phyloP scores from a whole-genome alignment of 768 basidiomycete species.

The Pluteus cervinus region DNA sequence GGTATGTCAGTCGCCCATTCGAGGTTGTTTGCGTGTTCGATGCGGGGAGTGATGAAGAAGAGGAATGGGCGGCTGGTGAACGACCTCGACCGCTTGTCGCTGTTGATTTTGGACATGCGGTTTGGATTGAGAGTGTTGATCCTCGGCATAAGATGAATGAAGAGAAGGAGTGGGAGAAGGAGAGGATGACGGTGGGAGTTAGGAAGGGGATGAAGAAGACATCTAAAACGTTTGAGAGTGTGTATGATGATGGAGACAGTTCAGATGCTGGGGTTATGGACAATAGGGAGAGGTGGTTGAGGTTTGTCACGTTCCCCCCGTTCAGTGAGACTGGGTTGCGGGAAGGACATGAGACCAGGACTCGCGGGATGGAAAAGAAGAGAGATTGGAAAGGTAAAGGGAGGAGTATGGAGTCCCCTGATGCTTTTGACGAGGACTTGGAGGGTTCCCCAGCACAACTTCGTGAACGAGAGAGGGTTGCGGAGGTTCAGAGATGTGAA shows the following conservation, averaged over 20 bases:
- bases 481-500: slow-evolving; percentile 20
- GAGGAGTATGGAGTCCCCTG: slow-evolving; percentile 6
- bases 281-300: slow-evolving; percentile 49
- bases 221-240: neutral
- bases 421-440: neutral
- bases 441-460: slow-evolving; percentile 1
- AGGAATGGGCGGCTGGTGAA: slow-evolving; percentile 29
- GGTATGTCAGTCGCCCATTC: slow-evolving; percentile 68
- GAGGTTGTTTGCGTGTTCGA: slow-evolving; percentile 67
- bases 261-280: slow-evolving; percentile 16
- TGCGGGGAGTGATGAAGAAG: slow-evolving; percentile 33
- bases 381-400: too few relatives aligned
- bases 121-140: slow-evolving; percentile 65
- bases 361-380: neutral
- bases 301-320: slow-evolving; percentile 69
- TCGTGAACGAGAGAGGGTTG: too few relatives aligned
- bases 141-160: slow-evolving; percentile 16
- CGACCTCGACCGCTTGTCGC: slow-evolving; percentile 68
- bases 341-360: neutral
- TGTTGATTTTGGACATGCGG: slow-evolving; percentile 84
- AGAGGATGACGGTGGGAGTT: too few relatives aligned
- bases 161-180: slow-evolving; percentile 11
- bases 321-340: too few relatives aligned
- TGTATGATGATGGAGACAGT: slow-evolving; percentile 3
- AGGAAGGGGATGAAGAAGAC: too few relatives aligned